Base-by-base conservation (phyloP, 2,329 filamentous ascomycete genomes). In the Penicillium sp. region DNA sequence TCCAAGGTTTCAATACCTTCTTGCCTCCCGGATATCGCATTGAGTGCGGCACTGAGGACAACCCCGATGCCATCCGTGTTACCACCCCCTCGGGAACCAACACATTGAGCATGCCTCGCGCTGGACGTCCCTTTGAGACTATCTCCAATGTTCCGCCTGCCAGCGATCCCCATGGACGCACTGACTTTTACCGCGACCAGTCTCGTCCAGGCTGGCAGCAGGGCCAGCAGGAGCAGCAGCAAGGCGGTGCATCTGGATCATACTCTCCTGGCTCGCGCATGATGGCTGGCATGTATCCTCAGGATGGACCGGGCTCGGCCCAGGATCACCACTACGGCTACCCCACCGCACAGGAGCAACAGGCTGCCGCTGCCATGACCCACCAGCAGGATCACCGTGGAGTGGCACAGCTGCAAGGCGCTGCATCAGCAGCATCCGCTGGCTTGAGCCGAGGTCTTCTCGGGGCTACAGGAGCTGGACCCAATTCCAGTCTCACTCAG, bases 1-100 rank as follows among this genome's bases (percentile, higher is more conserved):
- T 99, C 46, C 93, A 97, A 74, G 94, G 94, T 0, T 99, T 99
- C 73, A 99, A 99, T 70, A 99, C 94, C 0, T 99, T 99, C 71
- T 79, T 99, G 8, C 94, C 94, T 3, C 92, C 92, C 0, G 92
- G 94, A 2, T 99, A 99, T 71, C 85, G 94, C 55, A 99, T 99
- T 56, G 94, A 99, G 71, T 99, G 94, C 67, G 93, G 93, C 29
- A 88, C 91, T 14, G 91, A 91, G 32, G 93, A 95, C 61, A 93
- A 97, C 67, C 93, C 93, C 1, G 96, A 97, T 70, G 92, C 92
- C 3, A 99, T 99, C 60, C 84, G 95, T 60, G 94, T 99, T 14
- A 99, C 94, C 0, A 99, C 94, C 0, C 94, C 94, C 0, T 96
- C 95, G 80, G 94, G 94, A n/a, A 97, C 93, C 2, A 97, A 92